Percentiles rank a stretch among this genome's conserved stretches.
Evolutionary conservation across 1,284 basidiomycete species (phyloP).

Genomic region (Hemileia vastatrix): DNA sequence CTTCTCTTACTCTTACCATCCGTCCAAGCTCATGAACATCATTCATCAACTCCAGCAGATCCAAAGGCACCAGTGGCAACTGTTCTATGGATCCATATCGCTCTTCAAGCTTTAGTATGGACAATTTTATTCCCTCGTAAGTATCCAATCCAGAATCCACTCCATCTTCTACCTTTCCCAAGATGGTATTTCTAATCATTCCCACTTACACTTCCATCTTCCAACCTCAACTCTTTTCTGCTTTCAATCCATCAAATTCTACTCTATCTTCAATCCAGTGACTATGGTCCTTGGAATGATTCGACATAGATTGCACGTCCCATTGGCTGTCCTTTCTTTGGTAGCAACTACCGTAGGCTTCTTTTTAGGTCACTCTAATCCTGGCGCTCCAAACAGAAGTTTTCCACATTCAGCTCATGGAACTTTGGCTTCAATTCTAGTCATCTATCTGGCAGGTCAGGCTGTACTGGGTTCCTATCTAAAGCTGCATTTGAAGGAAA

Average conservation of each 20-base stretch:
- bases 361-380: constrained; percentile 36
- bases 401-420: constrained; percentile 41
- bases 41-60: constrained; percentile 29
- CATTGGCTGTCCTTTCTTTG: constrained; percentile 32
- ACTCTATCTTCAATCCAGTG: constrained; percentile 19
- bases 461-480: constrained; percentile 72
- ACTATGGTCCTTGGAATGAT: constrained; percentile 41
- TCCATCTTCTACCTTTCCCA: background rate
- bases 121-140: constrained; percentile 34
- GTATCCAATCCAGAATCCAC: background rate
- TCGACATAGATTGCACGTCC: constrained; percentile 39
- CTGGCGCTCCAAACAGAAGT: constrained; percentile 27
- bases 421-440: constrained; percentile 33
- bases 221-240: background rate
- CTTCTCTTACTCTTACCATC: background rate
- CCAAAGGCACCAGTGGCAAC: constrained; percentile 36
- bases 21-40: constrained; percentile 32
- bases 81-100: constrained; percentile 41
- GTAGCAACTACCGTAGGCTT: constrained; percentile 35
- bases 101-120: constrained; percentile 34
- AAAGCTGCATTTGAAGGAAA: constrained; percentile 80
- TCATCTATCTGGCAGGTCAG: constrained; percentile 50
- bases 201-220: background rate
- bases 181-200: background rate
- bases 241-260: constrained; percentile 4